Conservation (phyloP, 1,139 yeast genomes). For the Lodderomyces jiufengensis region DNA sequence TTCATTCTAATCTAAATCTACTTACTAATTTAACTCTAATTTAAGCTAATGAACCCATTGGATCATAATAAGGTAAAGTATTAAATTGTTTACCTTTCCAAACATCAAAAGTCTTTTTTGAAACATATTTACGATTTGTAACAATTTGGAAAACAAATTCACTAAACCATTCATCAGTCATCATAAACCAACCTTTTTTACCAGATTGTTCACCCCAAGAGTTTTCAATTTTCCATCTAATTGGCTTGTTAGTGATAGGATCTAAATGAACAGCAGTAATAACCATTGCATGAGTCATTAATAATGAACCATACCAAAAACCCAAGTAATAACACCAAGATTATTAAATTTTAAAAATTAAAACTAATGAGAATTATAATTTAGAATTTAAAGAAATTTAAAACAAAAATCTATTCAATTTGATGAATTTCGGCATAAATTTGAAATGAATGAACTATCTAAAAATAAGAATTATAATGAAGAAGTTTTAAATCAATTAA, state of each 20-base stretch:
- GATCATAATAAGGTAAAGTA: slow-evolving; percentile 75
- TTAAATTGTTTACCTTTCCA: slow-evolving; percentile 51
- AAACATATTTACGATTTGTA: slow-evolving; percentile 52
- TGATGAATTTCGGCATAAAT: slow-evolving; percentile 18
- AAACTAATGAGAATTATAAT: slow-evolving; percentile 20
- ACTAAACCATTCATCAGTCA: slow-evolving; percentile 81
- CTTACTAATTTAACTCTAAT: neutral
- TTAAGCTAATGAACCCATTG: slow-evolving; percentile 79
- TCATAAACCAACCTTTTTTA: slow-evolving; percentile 67
- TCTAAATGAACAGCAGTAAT: slow-evolving; percentile 66
- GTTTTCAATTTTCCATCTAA: slow-evolving; percentile 80
- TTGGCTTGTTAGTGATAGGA: slow-evolving; percentile 41
- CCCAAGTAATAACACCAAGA: no score
- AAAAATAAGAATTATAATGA: slow-evolving; percentile 18
- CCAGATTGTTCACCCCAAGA: slow-evolving; percentile 83
- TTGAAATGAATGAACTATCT: slow-evolving; percentile 19
- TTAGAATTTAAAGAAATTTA: slow-evolving; percentile 16
- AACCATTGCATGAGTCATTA: slow-evolving; percentile 87
- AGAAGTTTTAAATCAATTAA: slow-evolving; percentile 14
- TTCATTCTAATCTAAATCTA: no score
- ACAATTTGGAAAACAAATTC: slow-evolving; percentile 84
- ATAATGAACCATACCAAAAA: slow-evolving; percentile 53
- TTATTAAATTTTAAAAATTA: slow-evolving; percentile 23
- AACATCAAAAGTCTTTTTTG: slow-evolving; percentile 40
- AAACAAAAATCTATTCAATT: slow-evolving; percentile 17